Evolutionary conservation across 192 early-diverging fungal genomes (phyloP).

Genomic region (Coemansia sp.): DNA sequence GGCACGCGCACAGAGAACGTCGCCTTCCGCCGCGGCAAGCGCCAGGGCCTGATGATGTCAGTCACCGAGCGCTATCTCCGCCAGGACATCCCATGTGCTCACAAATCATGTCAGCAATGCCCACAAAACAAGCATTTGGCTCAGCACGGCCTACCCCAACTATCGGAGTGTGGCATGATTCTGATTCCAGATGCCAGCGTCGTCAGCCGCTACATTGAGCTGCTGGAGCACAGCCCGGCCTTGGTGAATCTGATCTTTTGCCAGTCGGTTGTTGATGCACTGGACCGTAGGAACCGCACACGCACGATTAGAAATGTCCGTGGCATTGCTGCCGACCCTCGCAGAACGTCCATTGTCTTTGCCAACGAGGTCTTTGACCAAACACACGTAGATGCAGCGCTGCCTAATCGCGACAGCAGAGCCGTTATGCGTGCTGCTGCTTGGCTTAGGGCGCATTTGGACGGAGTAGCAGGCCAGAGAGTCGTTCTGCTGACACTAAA

Average conservation of each 20-base stretch:
- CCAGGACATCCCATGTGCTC: slow-evolving; percentile 36
- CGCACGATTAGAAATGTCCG: slow-evolving; percentile 62
- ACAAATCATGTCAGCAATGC: slow-evolving; percentile 20
- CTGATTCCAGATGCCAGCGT: slow-evolving; percentile 40
- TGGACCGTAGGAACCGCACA: slow-evolving; percentile 62
- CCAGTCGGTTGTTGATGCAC: slow-evolving; percentile 61
- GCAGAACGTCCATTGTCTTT: slow-evolving; percentile 61
- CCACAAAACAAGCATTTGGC: slow-evolving; percentile 16
- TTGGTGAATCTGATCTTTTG: slow-evolving; percentile 65
- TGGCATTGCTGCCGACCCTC: slow-evolving; percentile 57
- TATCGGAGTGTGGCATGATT: slow-evolving; percentile 10
- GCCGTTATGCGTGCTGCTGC: slow-evolving; percentile 55
- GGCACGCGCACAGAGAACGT: slow-evolving; percentile 33
- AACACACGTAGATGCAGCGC: slow-evolving; percentile 21
- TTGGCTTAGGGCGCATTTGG: slow-evolving; percentile 64
- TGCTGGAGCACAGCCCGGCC: slow-evolving; percentile 63
- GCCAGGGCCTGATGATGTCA: slow-evolving; percentile 44
- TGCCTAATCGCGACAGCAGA: slow-evolving; percentile 53
- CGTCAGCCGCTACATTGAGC: slow-evolving; percentile 62
- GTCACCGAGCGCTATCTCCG: slow-evolving; percentile 44
- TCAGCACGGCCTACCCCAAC: slow-evolving; percentile 22
- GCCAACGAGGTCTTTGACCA: slow-evolving; percentile 65
- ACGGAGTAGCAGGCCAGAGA: slow-evolving; percentile 9
- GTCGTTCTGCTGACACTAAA: slow-evolving; percentile 26
- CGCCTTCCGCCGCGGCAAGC: slow-evolving; percentile 47